A percentile compares a stretch with the other conserved stretches of the same genome.
Conservation (phyloP, 2,329 filamentous ascomycete genomes). For the Colletotrichum cordylinicola region DNA sequence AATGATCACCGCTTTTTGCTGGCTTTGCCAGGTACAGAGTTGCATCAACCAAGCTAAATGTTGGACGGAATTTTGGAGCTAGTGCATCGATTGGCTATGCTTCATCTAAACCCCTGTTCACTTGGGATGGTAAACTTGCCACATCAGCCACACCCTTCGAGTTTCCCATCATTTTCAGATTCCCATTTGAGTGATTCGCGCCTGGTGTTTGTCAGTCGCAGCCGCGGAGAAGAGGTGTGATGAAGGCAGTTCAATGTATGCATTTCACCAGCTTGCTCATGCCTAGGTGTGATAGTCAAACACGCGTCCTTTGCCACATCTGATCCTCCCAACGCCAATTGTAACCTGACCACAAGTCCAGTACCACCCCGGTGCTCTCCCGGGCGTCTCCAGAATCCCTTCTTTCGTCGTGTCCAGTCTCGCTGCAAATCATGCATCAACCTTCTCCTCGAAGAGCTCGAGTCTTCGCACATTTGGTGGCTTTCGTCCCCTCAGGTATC, state of each 20-base stretch:
- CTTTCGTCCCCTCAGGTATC: not conserved
- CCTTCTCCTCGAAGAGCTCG: not conserved
- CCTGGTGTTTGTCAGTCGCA: not conserved
- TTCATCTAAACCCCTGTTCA: not conserved
- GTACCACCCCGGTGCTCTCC: not conserved
- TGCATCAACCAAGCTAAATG: not conserved
- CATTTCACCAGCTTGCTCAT: not conserved
- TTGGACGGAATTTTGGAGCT: not conserved
- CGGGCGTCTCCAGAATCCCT: not conserved
- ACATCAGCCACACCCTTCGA: constrained; percentile 14
- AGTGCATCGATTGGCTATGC: not conserved
- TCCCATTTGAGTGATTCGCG: not conserved
- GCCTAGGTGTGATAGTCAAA: not conserved
- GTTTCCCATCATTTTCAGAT: not conserved
- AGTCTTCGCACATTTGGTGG: not conserved
- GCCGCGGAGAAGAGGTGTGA: not conserved
- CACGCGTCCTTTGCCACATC: constrained; percentile 10
- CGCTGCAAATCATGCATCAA: not conserved
- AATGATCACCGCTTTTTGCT: constrained; percentile 20
- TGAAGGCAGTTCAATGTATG: not conserved
- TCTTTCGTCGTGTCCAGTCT: not conserved
- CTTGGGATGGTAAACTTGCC: constrained; percentile 5
- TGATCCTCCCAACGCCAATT: not conserved
- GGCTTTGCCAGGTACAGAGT: constrained; percentile 8
- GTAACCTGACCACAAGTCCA: not conserved